Base-by-base conservation (phyloP, 2,329 filamentous ascomycete genomes). In the Zymoseptoria tritici region DNA sequence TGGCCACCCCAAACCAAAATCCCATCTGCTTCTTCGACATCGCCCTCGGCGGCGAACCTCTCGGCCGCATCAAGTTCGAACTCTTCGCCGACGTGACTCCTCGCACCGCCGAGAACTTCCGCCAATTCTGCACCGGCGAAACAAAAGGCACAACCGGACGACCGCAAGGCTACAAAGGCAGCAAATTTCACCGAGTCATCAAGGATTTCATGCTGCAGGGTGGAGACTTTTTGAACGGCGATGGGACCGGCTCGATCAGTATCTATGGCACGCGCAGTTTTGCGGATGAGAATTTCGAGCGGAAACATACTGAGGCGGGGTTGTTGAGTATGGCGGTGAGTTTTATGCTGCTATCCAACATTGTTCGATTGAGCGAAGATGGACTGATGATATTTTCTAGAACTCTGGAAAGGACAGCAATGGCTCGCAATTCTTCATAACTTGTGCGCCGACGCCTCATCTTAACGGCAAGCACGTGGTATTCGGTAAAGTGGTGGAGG, bases 201-300 rank as follows among this genome's bases (percentile, higher is more conserved):
- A 90, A 89, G 77, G 89, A 90, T 70, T 97, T 97, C 78, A 97
- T 97, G 93, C 89, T 94, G 70, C 94, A 99, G 75, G 93, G 93
- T 52, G 94, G 94, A 57, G 94, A 99, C 75, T 97, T 97, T 74
- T 79, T 96, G 51, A 91, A 96, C 70, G 90, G 91, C 56, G 90
- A 97, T 74, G 94, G 94, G 56, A 95, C 90, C 0, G 94, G 94
- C 8, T 91, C 87, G 53, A 88, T 87, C 9, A 89, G 59, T 5
- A 96, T 97, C 74, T 97, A 95, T 78, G 91, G 91, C 59, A 87
- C 85, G 55, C 86, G 88, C 68, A 83, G 85, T 52, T 97, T 97
- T 71, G 84, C 86, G 4, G 94, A 99, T 72, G 94, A 99, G 78
- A 95, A 94, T 73, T 97, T 97, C 72, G 79, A 73, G 13, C 72